Percentiles rank a stretch among this genome's conserved stretches.
Evolutionary conservation across 2,329 filamentous ascomycete genomes (phyloP).

Genomic region (Microthyrium microscopicum): DNA sequence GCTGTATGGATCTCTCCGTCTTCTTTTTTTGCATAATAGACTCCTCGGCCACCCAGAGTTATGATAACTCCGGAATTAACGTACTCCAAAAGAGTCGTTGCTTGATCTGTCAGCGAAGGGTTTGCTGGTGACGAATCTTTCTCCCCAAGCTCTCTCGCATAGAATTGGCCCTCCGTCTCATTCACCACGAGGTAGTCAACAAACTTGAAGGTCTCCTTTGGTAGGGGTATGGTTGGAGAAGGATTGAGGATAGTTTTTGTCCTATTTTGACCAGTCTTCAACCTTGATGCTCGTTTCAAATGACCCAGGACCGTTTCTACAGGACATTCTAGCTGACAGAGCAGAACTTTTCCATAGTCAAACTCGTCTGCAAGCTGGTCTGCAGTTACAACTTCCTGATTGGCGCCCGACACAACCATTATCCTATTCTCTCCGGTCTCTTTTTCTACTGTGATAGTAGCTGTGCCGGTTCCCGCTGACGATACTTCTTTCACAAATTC

Average conservation of each 20-base stretch:
- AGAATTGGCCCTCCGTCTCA: conserved; percentile 56
- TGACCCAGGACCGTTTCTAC: conserved; percentile 19
- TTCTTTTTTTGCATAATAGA: conserved; percentile 15
- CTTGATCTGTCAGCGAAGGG: conserved; percentile 26
- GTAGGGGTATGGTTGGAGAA: conserved; percentile 52
- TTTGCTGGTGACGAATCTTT: conserved; percentile 16
- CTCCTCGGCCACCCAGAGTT: conserved; percentile 50
- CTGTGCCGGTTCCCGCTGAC: conserved; percentile 30
- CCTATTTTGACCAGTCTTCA: conserved; percentile 12
- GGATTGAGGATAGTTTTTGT: conserved; percentile 60
- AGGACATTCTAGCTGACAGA: conserved; percentile 32
- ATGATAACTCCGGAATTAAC: conserved; percentile 68
- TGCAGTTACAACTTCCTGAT: conserved; percentile 21
- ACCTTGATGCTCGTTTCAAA: background rate
- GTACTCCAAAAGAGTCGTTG: conserved; percentile 42
- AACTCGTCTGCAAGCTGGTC: conserved; percentile 22
- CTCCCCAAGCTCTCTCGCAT: no score
- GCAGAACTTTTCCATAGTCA: conserved; percentile 23
- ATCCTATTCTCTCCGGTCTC: conserved; percentile 31
- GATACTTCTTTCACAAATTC: conserved; percentile 22
- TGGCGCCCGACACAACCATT: conserved; percentile 31
- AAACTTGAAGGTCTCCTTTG: conserved; percentile 45
- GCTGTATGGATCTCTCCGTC: conserved; percentile 18
- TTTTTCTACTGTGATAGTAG: conserved; percentile 32
- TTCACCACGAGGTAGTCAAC: conserved; percentile 76